Evolutionary conservation across 2,329 filamentous ascomycete species (phyloP), one percentile per base, ranked within the genome.

Genomic region (Annulohypoxylon truncatum): DNA sequence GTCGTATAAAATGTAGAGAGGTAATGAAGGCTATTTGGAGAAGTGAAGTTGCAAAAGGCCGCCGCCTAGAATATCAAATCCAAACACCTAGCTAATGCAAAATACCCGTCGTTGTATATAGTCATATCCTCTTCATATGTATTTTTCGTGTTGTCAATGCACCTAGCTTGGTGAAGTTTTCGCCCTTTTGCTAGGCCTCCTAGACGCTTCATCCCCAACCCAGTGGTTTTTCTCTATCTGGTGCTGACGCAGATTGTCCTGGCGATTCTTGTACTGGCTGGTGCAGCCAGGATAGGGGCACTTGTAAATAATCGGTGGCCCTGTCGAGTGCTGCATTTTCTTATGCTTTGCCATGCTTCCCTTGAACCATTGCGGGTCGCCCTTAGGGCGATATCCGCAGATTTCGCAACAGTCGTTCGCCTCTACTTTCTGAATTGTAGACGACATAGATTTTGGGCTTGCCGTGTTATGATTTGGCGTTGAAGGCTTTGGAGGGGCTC

Each of bases 311-410:
- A 79, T 78, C 6, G 83, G 82, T 33, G 83, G 83, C 2, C 77
- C 79, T 10, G 77, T 77, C 52, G 83, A 82, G 75, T 88, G 85
- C 74, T 85, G 82, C 63, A 83, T 77, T 73, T 83, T 85, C 77
- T 80, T 85, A 73, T 88, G 85, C 74, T 87, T 88, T 51, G 84
- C 81, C 85, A 88, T 86, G 73, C 83, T 86, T 4, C 85, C 85
- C 46, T 82, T 82, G 72, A 87, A 87, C 85, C 85, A 87, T 62
- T 83, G 80, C n/a, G 85, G 84, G 51, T 85, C 81, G 3, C 85
- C 85, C 67, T 84, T 85, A 1, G 85, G 85, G 8, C 83, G 79
- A 75, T 87, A 87, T 2, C 82, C 84, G 65, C 85, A 88, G 15
- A 85, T 76, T 20, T 83, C 81, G 70, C 85, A 87, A 67, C 79